Evolutionary conservation across 768 basidiomycete genomes (phyloP).

Genomic region (Cyclocybe cylindracea): DNA sequence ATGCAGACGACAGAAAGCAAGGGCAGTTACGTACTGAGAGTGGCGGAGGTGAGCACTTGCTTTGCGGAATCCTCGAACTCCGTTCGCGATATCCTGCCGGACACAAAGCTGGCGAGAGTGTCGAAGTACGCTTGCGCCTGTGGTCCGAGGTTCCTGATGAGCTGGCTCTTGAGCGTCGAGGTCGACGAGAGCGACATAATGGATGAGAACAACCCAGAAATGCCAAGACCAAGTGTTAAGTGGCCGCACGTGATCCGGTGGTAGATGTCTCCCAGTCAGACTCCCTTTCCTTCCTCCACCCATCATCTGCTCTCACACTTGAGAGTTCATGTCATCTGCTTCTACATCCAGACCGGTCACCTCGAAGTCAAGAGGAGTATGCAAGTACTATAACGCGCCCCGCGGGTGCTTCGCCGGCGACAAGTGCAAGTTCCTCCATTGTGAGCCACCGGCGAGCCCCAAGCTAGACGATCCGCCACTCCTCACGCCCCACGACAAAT

Average conservation of each 20-base stretch:
- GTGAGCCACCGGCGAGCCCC: slow-evolving; percentile 30
- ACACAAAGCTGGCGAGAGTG: slow-evolving; percentile 65
- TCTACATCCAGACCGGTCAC: slow-evolving; percentile 53
- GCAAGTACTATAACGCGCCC: slow-evolving; percentile 61
- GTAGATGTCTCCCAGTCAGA: background rate
- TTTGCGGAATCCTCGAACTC: slow-evolving; percentile 78
- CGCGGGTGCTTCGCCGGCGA: slow-evolving; percentile 73
- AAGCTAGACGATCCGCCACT: slow-evolving; percentile 30
- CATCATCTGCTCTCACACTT: background rate
- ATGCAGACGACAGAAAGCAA: background rate
- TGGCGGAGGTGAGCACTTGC: slow-evolving; percentile 58
- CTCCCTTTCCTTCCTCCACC: slow-evolving; percentile 8
- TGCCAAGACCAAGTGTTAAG: slow-evolving; percentile 2
- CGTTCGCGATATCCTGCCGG: slow-evolving; percentile 64
- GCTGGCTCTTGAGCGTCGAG: slow-evolving; percentile 68
- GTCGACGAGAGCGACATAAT: slow-evolving; percentile 78
- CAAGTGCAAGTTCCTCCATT: slow-evolving; percentile 79
- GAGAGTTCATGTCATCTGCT: slow-evolving; percentile 8
- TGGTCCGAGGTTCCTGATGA: slow-evolving; percentile 59
- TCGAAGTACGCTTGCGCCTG: slow-evolving; percentile 64
- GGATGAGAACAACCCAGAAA: background rate
- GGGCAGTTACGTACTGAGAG: slow-evolving; percentile 34
- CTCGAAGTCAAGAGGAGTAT: slow-evolving; percentile 70
- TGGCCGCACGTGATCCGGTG: background rate
- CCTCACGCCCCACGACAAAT: slow-evolving; percentile 70